Percentiles rank a stretch among this genome's conserved stretches.
Conservation (phyloP, 345 rosid species). For the Pelargonium nanum region DNA sequence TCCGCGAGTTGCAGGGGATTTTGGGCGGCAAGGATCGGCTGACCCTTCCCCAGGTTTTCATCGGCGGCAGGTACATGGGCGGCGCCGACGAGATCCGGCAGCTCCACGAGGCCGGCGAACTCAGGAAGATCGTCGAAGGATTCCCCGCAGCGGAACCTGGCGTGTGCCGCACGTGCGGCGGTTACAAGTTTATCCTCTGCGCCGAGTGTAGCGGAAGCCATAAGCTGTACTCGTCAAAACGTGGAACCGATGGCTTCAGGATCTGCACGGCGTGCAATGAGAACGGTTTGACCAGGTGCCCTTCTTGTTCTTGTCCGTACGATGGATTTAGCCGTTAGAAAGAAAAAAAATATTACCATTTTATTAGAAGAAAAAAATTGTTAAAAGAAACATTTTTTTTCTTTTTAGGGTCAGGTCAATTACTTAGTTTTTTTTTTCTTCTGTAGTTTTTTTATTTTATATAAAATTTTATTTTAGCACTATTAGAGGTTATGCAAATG, state of each 20-base stretch:
- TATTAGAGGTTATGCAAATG: no score
- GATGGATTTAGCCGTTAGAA: no score
- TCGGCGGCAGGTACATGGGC: conserved; percentile 73
- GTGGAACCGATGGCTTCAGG: conserved; percentile 37
- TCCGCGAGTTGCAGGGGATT: conserved; percentile 22
- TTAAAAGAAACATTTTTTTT: no score
- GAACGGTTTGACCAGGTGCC: conserved; percentile 88
- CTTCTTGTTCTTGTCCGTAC: conserved; percentile 42
- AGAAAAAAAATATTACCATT: no score
- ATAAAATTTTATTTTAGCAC: no score
- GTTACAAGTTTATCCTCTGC: conserved; percentile 59
- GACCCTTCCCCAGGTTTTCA: conserved; percentile 64
- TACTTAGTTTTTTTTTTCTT: no score
- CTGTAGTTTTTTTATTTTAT: not conserved
- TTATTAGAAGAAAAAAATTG: no score
- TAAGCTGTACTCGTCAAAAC: conserved; percentile 55
- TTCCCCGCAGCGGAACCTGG: conserved; percentile 36
- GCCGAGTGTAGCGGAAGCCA: conserved; percentile 63
- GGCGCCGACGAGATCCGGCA: conserved; percentile 76
- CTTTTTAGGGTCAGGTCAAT: no score
- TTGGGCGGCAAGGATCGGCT: conserved; percentile 12
- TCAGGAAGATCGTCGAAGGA: conserved; percentile 64
- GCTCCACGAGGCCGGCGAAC: conserved; percentile 78
- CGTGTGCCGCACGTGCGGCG: conserved; percentile 56
- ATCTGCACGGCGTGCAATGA: conserved; percentile 63